A percentile compares a stretch with the other conserved stretches of the same genome.
Conservation (phyloP, 495 filamentous ascomycete species). For the Wilcoxina mikolae region DNA sequence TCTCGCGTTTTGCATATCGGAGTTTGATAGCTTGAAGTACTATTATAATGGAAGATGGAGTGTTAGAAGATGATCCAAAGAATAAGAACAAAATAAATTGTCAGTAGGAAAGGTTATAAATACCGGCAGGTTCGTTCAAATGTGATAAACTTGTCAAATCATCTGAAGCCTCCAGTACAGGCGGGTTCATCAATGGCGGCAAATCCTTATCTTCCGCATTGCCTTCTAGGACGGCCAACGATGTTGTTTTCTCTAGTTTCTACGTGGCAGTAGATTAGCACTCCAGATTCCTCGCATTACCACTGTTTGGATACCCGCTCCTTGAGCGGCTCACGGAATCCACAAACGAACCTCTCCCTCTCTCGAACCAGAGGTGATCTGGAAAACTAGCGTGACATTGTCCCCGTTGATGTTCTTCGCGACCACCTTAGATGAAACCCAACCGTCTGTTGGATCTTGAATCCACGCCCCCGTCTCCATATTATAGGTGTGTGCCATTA, state of each 20-base stretch:
- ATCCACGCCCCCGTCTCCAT: constrained; percentile 97
- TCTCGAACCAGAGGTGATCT: constrained; percentile 58
- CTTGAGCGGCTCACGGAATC: background rate
- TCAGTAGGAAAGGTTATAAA: background rate
- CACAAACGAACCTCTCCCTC: constrained; percentile 48
- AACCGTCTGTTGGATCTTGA: constrained; percentile 86
- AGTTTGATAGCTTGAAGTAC: constrained; percentile 95
- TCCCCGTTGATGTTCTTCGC: constrained; percentile 72
- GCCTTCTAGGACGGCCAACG: constrained; percentile 57
- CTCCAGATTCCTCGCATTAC: too few relatives aligned
- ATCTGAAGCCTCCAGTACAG: constrained; percentile 96
- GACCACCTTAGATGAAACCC: constrained; percentile 89
- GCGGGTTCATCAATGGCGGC: constrained; percentile 92
- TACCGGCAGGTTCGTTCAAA: constrained; percentile 96
- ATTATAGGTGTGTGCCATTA: constrained; percentile 94
- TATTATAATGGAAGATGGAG: constrained; percentile 29
- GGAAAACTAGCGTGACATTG: constrained; percentile 73
- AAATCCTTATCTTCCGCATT: constrained; percentile 54
- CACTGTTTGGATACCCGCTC: too few relatives aligned
- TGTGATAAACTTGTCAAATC: constrained; percentile 96
- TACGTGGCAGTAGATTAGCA: too few relatives aligned
- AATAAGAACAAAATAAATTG: background rate
- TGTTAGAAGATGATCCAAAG: constrained; percentile 3
- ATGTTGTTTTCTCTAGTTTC: constrained; percentile 40
- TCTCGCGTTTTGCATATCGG: constrained; percentile 96